Evolutionary conservation across 768 basidiomycete genomes (phyloP), one percentile per base, ranked within the genome.

Genomic region (Leccinum imitatum): DNA sequence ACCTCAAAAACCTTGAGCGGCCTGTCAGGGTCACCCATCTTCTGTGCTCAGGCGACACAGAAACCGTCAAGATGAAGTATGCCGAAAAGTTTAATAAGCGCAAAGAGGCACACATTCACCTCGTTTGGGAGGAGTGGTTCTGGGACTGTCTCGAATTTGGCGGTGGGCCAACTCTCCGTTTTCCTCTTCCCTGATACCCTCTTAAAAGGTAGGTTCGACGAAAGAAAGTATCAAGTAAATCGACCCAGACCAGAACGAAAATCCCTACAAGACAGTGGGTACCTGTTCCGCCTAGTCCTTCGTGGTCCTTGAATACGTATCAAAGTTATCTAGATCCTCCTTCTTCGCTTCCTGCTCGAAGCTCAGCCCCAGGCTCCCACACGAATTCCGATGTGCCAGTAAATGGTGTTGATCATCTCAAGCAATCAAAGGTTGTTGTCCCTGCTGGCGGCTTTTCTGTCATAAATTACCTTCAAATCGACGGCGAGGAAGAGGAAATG

Each of bases 121-220:
- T 95, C 3, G 85, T 97, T 1, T 96, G 95, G 90, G 93, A 95
- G 68, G 94, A 96, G 62, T 98, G 95, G 95, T 90, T 97, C 58
- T 95, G 93, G 93, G 95, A 97, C 67, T 95, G 84, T 27, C 67
- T 95, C 3, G 85, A 87, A 47, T 91, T 85, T 68, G 85, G 86
- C 60, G 92, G 89, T 78, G 63, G 72, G 70, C 14, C 17, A 25
- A 35, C n/a, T 55, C 31, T 54, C 53, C n/a, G 51, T 56, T 48
- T 48, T 54, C 35, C 21, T 25, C 25, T 51, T 17, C 19, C 9
- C 33, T 33, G 25, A 56, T 50, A 15, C n/a, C 23, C 53, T 50
- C 54, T 25, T 51, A 51, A 52, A 67, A 86, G 86, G 87, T 33
- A 76, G 85, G 58, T 88, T 88, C 59, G 83, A 87, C 33, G 89